phyloP scores from a whole-genome alignment of 768 basidiomycete genomes.

The Termitomyces heimii region DNA sequence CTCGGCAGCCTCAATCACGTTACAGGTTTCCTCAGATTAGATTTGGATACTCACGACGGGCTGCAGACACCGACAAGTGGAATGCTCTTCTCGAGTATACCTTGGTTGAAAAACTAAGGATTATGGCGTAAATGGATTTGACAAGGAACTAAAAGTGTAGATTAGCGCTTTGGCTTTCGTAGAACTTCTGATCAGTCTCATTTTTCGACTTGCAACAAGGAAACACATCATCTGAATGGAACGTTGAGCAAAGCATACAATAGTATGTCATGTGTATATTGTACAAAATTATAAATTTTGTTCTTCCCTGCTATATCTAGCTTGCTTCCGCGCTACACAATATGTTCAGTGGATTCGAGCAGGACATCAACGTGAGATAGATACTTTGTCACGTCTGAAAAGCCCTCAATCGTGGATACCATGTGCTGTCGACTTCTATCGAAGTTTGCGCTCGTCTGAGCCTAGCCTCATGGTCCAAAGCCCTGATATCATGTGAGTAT shows the following conservation, averaged over 20 bases:
- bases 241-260: not conserved
- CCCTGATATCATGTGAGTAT: not conserved
- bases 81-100: conserved; percentile 79
- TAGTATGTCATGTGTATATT: not conserved
- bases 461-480: conserved; percentile 7
- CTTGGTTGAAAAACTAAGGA: conserved; percentile 68
- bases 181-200: not conserved
- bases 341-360: too few species aligned
- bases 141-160: conserved; percentile 43
- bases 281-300: not conserved
- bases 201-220: not conserved
- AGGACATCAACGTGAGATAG: not conserved
- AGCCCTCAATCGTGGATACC: not conserved
- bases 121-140: conserved; percentile 69
- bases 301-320: not conserved
- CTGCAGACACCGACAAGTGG: conserved; percentile 75
- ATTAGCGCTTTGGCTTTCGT: not conserved
- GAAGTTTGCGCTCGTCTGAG: conserved; percentile 3
- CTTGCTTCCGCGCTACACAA: not conserved
- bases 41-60: conserved; percentile 78
- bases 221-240: not conserved
- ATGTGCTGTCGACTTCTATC: not conserved
- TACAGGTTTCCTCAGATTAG: conserved; percentile 47
- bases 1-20: conserved; percentile 82
- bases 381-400: not conserved